phyloP scores from a whole-genome alignment of 75 land plant species.

The Larix kaempferi region DNA sequence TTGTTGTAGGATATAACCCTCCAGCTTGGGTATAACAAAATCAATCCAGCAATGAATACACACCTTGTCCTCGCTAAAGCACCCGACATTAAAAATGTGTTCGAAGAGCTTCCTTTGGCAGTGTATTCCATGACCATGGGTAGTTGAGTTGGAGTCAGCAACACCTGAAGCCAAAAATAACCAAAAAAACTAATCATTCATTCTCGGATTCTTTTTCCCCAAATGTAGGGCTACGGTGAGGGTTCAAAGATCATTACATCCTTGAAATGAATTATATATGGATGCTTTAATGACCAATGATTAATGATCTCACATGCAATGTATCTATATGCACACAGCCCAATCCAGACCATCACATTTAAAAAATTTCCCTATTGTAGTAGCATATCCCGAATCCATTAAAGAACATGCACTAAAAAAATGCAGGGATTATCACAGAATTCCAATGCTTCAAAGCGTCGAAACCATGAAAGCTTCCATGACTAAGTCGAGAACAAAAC shows the following conservation, averaged over 20 bases:
- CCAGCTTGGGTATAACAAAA: no score
- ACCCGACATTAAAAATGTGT: conserved; percentile 57
- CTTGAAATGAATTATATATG: conserved; percentile 68
- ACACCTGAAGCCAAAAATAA: conserved; percentile 32
- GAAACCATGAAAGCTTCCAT: no score
- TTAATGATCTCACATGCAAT: conserved; percentile 70
- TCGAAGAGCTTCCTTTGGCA: conserved; percentile 67
- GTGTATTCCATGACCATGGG: conserved; percentile 79
- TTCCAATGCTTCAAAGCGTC: no score
- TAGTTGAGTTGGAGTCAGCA: conserved; percentile 58
- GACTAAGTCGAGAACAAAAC: no score
- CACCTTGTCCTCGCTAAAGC: conserved; percentile 77
- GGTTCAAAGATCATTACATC: conserved; percentile 27
- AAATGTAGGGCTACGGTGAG: not conserved
- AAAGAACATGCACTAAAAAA: no score
- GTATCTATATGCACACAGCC: conserved; percentile 49
- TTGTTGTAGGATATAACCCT: not conserved
- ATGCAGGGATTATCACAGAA: no score
- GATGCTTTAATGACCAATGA: conserved; percentile 59
- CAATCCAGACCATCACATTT: no score
- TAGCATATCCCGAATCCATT: no score
- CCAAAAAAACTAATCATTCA: not conserved
- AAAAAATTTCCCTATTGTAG: no score
- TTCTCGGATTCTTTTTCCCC: not conserved
- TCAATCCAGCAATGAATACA: not conserved